Evolutionary conservation across 805 yeast species (phyloP).

Genomic region (Wickerhamomyces queroliae): DNA sequence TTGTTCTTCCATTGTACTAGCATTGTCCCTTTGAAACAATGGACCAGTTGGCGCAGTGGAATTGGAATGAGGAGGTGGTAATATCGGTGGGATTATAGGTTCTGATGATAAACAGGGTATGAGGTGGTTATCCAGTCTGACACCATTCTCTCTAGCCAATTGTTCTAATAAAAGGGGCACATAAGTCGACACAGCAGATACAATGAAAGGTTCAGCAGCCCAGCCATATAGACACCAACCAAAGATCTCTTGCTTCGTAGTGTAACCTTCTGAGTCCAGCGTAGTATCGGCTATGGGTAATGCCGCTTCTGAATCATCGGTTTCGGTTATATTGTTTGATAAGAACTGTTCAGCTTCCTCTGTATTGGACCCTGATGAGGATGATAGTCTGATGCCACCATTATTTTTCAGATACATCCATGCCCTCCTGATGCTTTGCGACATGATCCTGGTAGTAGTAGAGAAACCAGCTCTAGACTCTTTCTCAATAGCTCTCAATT

Average conservation of each 20-base stretch:
- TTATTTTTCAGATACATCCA: background rate
- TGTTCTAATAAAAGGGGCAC: slow-evolving; percentile 69
- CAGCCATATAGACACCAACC: slow-evolving; percentile 72
- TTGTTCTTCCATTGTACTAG: slow-evolving; percentile 5
- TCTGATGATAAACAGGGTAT: slow-evolving; percentile 41
- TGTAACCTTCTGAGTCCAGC: slow-evolving; percentile 16
- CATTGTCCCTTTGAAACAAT: slow-evolving; percentile 2
- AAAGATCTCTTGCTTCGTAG: slow-evolving; percentile 37
- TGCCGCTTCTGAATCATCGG: slow-evolving; percentile 1
- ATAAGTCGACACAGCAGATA: slow-evolving; percentile 73
- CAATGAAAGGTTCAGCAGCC: slow-evolving; percentile 79
- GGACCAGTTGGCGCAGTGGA: background rate
- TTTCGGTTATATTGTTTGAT: background rate
- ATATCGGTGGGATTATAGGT: slow-evolving; percentile 26
- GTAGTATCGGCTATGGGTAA: background rate
- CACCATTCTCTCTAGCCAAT: slow-evolving; percentile 70
- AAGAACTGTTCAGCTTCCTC: background rate
- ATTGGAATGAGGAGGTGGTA: slow-evolving; percentile 29
- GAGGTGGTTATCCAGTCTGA: slow-evolving; percentile 48
- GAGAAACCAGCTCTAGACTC: too few species aligned
- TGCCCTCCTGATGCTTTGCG: background rate
- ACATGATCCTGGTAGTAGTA: too few species aligned
- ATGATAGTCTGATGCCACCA: background rate
- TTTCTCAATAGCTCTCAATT: too few species aligned
- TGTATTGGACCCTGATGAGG: slow-evolving; percentile 4